Base-by-base conservation (phyloP, 768 basidiomycete species). In the Calocera cornea region DNA sequence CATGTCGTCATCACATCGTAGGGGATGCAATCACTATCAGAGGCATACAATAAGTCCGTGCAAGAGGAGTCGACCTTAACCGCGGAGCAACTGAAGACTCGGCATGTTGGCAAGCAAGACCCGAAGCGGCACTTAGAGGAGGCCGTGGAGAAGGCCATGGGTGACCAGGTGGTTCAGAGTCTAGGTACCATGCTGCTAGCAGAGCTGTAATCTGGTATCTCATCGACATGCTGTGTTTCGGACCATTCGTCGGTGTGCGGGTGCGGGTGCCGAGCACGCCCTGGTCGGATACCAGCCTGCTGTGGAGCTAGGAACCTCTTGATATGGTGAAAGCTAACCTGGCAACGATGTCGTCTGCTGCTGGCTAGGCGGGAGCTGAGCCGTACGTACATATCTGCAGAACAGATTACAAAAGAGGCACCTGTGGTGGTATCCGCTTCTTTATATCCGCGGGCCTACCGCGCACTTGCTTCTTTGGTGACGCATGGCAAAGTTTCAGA, bases 101-200 rank as follows among this genome's bases (percentile, higher is more conserved):
- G 97, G 72, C 95, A 97, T 77, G 93, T 97, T 72, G 95, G 95
- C 67, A 97, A 95, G 77, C 91, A 95, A 73, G 95, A 97, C 78
- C 97, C 97, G 36, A 99, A 99, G 79, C 86, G 97, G 72, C 97
- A 99, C 80, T 77, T 99, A 70, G 94, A 95, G 73, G 97, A 97
- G 78, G 90, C 91, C 33, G 97, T 97, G 5, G 97, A 98, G 79
- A 92, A 90, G 77, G 94, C 95, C 1, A 97, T 99, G 87, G 94
- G 93, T 1, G 88, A 97, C 77, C 95, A 97, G 77, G 93, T 97
- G 65, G 89, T 94, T 47, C 95, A 97, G 79, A 95, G 90, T 74
- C 78, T 97, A 70, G 95, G 91, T 41, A 95, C 93, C 71, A 95
- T 95, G 87, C 81, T 97, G 69, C 81, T 97, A 70, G 92, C 92